phyloP scores from a whole-genome alignment of 2,329 filamentous ascomycete species.

The Xylariaceae sp. region DNA sequence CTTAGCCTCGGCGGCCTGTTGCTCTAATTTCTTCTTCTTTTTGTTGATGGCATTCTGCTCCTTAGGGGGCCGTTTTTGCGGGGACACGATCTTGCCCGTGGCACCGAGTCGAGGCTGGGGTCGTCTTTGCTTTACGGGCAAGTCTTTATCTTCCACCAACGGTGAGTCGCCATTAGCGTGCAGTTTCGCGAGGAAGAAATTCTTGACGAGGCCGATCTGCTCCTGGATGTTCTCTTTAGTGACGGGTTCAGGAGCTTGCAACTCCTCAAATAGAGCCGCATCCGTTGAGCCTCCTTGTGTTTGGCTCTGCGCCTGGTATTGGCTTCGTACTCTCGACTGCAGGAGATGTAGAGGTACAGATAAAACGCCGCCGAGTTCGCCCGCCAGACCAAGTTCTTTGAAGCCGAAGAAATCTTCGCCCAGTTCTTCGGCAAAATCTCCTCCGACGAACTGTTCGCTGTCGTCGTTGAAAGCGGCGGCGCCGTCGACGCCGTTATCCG shows the following conservation, averaged over 20 bases:
- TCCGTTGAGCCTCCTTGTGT: constrained; percentile 56
- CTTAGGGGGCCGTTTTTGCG: constrained; percentile 75
- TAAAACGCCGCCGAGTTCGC: constrained; percentile 83
- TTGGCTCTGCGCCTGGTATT: constrained; percentile 72
- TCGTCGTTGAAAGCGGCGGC: constrained; percentile 92
- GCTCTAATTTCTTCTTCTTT: constrained; percentile 80
- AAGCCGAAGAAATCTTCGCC: constrained; percentile 99
- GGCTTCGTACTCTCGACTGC: constrained; percentile 82
- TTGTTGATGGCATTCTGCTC: constrained; percentile 81
- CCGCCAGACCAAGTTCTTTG: constrained; percentile 87
- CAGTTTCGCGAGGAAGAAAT: constrained; percentile 87
- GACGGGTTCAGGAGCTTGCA: constrained; percentile 70
- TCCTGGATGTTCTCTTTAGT: constrained; percentile 71
- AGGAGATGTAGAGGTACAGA: constrained; percentile 92
- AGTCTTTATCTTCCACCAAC: constrained; percentile 88
- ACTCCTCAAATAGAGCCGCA: constrained; percentile 61
- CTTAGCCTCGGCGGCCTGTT: constrained; percentile 47
- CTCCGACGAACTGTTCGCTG: constrained; percentile 92
- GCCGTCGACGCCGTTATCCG: constrained; percentile 72
- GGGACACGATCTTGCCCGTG: constrained; percentile 81
- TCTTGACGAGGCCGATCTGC: constrained; percentile 83
- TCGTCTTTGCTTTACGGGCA: constrained; percentile 86
- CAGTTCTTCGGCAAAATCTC: constrained; percentile 95
- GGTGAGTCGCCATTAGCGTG: constrained; percentile 78
- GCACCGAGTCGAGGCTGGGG: constrained; percentile 62